A percentile compares a stretch with the other conserved stretches of the same genome.
These are phyloP conservation scores for Plasmodium relictum DNA, from an alignment of 169 alveolate genomes.

Conservation along the genomic window DNA sequence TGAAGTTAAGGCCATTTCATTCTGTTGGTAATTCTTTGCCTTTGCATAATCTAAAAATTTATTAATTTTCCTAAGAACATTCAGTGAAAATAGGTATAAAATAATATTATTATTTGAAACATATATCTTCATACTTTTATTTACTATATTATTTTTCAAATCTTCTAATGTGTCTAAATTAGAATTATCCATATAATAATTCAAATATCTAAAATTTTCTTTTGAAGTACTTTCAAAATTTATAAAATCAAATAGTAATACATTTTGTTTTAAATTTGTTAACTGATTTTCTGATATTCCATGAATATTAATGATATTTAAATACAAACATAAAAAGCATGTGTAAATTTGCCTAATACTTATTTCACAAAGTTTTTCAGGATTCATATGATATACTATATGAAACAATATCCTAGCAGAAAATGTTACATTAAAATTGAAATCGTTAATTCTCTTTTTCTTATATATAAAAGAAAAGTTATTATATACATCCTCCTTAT, in stretches of 20 bases:
- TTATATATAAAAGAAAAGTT: neutral
- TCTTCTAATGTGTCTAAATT: neutral
- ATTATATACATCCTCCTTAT: neutral
- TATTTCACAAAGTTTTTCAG: neutral
- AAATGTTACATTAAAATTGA: neutral
- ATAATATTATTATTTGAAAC: neutral
- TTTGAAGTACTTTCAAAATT: neutral
- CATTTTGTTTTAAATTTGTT: neutral
- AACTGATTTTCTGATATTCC: neutral
- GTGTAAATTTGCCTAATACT: neutral
- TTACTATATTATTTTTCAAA: neutral
- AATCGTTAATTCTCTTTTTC: neutral
- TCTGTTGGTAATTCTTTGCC: slow-evolving; percentile 24
- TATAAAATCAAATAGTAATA: neutral
- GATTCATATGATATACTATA: neutral
- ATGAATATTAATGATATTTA: neutral
- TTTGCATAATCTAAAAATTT: slow-evolving; percentile 23
- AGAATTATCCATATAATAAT: neutral
- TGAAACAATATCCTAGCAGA: neutral
- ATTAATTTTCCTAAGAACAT: slow-evolving; percentile 20
- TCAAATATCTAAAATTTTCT: neutral
- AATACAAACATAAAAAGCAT: slow-evolving; percentile 2
- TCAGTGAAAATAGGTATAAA: slow-evolving; percentile 18
- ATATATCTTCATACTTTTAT: neutral
- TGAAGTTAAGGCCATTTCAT: slow-evolving; percentile 42